Percentiles rank a stretch among this genome's conserved stretches.
phyloP scores from a whole-genome alignment of 2,329 filamentous ascomycete species.

The Ophiosphaerella narmari region DNA sequence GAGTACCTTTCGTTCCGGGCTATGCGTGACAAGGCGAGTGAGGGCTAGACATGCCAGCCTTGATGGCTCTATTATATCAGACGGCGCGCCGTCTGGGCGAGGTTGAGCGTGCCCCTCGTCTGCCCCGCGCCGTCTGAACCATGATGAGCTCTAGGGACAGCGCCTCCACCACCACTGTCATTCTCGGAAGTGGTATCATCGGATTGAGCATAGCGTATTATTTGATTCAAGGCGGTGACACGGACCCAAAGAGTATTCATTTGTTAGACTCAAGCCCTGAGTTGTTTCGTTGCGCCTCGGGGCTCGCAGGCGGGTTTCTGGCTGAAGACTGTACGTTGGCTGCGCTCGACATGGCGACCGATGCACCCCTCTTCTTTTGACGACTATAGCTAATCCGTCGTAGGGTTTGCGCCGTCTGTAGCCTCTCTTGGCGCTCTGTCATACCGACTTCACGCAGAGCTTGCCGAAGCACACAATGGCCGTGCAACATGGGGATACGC shows the following conservation, averaged over 20 bases:
- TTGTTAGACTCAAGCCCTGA: slow-evolving; percentile 62
- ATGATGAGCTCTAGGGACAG: slow-evolving; percentile 15
- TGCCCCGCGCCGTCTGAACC: slow-evolving; percentile 1
- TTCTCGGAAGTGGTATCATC: slow-evolving; percentile 53
- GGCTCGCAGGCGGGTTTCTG: slow-evolving; percentile 74
- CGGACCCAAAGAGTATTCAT: slow-evolving; percentile 56
- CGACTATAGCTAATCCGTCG: background rate
- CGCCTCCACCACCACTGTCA: slow-evolving; percentile 27
- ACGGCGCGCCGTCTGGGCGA: background rate
- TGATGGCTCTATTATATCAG: no score
- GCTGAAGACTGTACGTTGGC: slow-evolving; percentile 65
- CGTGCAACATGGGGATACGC: slow-evolving; percentile 63
- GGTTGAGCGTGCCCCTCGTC: background rate
- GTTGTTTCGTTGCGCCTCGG: slow-evolving; percentile 75
- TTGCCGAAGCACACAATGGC: slow-evolving; percentile 66
- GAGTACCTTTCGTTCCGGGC: background rate
- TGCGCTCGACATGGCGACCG: no score
- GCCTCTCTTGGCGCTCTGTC: slow-evolving; percentile 67
- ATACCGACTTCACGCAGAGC: slow-evolving; percentile 68
- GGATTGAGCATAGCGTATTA: slow-evolving; percentile 63
- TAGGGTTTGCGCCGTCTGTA: slow-evolving; percentile 62
- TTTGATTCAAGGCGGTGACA: slow-evolving; percentile 55
- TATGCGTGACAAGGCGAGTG: background rate
- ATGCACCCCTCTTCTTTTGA: no score
- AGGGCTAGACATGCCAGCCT: background rate